These are phyloP conservation scores for Linum usitatissimum DNA, from an alignment of 345 rosid genomes.

Conservation along the genomic window DNA sequence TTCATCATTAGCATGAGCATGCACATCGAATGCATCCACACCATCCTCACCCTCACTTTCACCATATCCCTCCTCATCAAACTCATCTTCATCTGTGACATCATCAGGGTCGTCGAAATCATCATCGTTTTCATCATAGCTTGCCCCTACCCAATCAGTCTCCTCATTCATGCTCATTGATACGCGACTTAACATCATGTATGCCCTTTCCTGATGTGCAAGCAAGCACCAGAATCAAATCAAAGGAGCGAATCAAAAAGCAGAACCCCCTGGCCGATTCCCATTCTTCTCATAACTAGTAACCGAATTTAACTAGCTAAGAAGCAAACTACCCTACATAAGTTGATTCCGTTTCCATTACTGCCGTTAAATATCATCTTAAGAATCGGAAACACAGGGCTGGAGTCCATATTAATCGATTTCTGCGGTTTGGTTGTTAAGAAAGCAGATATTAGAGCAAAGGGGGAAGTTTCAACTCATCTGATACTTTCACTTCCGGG, in stretches of 20 bases:
- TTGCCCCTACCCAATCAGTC: conserved; percentile 71
- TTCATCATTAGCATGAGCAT: conserved; percentile 30
- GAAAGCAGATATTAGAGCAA: no score
- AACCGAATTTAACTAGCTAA: neutral
- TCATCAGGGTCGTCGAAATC: conserved; percentile 50
- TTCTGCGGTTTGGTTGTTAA: no score
- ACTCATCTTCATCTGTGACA: conserved; percentile 25
- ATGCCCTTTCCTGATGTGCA: conserved; percentile 63
- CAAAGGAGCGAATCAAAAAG: neutral
- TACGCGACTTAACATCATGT: conserved; percentile 55
- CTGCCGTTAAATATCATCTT: no score
- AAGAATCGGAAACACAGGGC: no score
- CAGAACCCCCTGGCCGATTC: neutral
- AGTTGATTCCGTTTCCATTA: no score
- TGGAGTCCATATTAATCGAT: no score
- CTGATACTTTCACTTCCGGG: neutral
- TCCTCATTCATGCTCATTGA: conserved; percentile 38
- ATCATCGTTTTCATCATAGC: conserved; percentile 39
- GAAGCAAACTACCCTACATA: neutral
- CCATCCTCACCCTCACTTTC: conserved; percentile 20
- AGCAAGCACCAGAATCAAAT: conserved; percentile 3
- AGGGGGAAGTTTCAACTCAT: no score
- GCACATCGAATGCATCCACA: conserved; percentile 50
- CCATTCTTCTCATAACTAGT: neutral
- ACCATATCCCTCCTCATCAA: conserved; percentile 25